Evolutionary conservation across 352 stramenopile genomes (phyloP).

Genomic region (Phytophthora pinifolia): DNA sequence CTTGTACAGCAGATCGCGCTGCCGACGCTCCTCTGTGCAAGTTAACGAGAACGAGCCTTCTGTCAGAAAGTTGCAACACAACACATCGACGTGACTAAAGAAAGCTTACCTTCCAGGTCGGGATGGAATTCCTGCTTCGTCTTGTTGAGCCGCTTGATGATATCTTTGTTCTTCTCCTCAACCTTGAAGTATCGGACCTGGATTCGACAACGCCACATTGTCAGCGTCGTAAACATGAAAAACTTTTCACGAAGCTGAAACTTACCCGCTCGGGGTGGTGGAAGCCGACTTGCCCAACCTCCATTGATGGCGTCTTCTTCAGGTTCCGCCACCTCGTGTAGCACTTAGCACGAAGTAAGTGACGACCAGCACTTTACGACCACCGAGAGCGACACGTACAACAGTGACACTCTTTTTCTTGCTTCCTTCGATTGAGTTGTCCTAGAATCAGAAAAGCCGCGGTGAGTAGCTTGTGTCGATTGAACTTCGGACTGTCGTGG

Average conservation of each 20-base stretch:
- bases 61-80: slow-evolving; percentile 10
- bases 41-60: slow-evolving; percentile 36
- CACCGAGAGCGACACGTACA: slow-evolving; percentile 27
- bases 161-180: slow-evolving; percentile 83
- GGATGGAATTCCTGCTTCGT: slow-evolving; percentile 80
- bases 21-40: slow-evolving; percentile 51
- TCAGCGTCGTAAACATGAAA: background rate
- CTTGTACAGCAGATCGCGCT: slow-evolving; percentile 76
- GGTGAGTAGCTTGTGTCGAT: background rate
- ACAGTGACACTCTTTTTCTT: slow-evolving; percentile 92
- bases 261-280: slow-evolving; percentile 66
- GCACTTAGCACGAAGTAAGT: slow-evolving; percentile 41
- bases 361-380: background rate
- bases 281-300: slow-evolving; percentile 90
- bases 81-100: background rate
- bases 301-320: slow-evolving; percentile 90
- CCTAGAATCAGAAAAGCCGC: slow-evolving; percentile 26
- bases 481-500: background rate
- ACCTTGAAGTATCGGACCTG: slow-evolving; percentile 77
- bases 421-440: slow-evolving; percentile 94
- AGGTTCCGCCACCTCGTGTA: slow-evolving; percentile 95
- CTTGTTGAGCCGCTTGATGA: slow-evolving; percentile 87
- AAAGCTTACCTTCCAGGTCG: slow-evolving; percentile 66
- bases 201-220: background rate
- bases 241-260: background rate